These are phyloP conservation scores for Stagonosporopsis vannaccii DNA, from an alignment of 2,329 filamentous ascomycete species.

Conservation along the genomic window DNA sequence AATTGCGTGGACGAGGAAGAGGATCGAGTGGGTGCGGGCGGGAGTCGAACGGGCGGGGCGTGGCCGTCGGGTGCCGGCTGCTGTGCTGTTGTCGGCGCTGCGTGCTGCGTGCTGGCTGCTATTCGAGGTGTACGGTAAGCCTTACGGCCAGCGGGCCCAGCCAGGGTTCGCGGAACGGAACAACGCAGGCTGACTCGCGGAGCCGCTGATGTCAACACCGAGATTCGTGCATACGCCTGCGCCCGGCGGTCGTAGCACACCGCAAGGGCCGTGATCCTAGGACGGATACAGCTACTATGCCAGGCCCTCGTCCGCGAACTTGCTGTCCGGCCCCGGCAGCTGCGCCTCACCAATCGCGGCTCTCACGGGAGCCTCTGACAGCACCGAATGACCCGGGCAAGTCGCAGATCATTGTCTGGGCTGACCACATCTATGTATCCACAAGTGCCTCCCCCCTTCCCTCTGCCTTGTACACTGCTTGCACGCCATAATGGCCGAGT, in stretches of 20 bases:
- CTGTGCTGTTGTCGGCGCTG: constrained; percentile 8
- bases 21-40: constrained; percentile 1
- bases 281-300: not conserved
- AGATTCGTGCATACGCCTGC: not conserved
- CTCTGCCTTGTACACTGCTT: constrained; percentile 31
- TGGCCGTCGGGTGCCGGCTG: not conserved
- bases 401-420: constrained; percentile 38
- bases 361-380: constrained; percentile 26
- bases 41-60: constrained; percentile 5
- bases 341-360: constrained; percentile 10
- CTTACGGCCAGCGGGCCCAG: constrained; percentile 16
- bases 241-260: not conserved
- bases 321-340: not conserved
- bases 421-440: constrained; percentile 35
- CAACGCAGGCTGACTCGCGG: constrained; percentile 15
- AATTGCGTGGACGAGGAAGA: constrained; percentile 24
- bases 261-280: not conserved
- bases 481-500: constrained; percentile 37
- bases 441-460: constrained; percentile 15
- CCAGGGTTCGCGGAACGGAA: constrained; percentile 23
- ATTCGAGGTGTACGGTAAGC: constrained; percentile 29
- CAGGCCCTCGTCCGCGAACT: not conserved
- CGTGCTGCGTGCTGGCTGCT: constrained; percentile 24
- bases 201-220: constrained; percentile 21
- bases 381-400: constrained; percentile 28